Evolutionary conservation across 208 protist species (phyloP).

Genomic region (Plasmodiophora brassicae): DNA sequence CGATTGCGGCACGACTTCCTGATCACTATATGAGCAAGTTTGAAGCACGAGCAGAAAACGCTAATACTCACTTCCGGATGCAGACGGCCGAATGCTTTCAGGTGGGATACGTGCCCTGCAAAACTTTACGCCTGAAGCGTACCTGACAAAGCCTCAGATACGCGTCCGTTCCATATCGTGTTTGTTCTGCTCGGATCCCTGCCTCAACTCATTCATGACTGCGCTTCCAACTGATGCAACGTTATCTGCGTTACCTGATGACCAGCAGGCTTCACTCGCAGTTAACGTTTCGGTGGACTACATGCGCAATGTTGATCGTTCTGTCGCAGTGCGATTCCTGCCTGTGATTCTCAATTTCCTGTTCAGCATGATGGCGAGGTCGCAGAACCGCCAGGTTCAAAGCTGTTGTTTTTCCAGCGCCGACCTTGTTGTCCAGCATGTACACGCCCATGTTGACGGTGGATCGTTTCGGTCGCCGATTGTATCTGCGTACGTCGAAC

Average conservation of each 20-base stretch:
- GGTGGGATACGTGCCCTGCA: too few species aligned
- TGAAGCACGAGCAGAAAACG: constrained; percentile 2
- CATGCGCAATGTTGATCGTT: background rate
- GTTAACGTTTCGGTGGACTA: background rate
- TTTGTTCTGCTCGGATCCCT: constrained; percentile 9
- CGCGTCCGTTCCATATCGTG: background rate
- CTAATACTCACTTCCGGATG: constrained; percentile 19
- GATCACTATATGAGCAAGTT: constrained; percentile 19
- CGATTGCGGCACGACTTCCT: background rate
- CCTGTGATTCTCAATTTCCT: background rate
- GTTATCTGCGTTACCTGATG: background rate
- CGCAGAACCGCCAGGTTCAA: background rate
- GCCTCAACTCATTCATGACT: constrained; percentile 9
- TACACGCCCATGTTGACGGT: background rate
- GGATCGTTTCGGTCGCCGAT: background rate
- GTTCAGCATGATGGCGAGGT: background rate
- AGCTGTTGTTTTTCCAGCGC: background rate
- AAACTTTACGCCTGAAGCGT: too few species aligned
- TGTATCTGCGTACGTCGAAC: background rate
- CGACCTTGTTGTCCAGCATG: background rate
- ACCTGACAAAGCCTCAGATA: too few species aligned
- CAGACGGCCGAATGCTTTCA: constrained; percentile 26
- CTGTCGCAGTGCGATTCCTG: background rate
- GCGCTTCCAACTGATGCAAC: background rate
- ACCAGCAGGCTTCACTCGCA: background rate